Conservation (phyloP, 2,329 filamentous ascomycete species). For the Talaromyces verruculosus region DNA sequence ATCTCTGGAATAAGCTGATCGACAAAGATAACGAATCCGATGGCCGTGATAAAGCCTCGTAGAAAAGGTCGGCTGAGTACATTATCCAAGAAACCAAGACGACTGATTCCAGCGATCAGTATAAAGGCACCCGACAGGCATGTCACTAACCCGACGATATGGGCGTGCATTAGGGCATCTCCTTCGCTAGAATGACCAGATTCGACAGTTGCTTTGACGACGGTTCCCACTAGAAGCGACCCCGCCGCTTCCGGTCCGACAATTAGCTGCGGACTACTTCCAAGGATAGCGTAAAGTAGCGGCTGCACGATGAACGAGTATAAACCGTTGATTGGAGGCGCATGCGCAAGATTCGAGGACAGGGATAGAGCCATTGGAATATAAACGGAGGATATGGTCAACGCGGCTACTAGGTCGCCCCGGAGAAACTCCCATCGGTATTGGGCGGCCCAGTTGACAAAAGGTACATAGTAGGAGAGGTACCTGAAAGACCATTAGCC, state of each 20-base stretch:
- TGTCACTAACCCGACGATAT: conserved; percentile 83
- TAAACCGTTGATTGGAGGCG: conserved; percentile 88
- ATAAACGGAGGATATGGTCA: conserved; percentile 99
- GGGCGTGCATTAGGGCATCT: conserved; percentile 70
- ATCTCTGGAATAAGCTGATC: conserved; percentile 92
- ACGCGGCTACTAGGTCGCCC: conserved; percentile 81
- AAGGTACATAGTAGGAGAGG: conserved; percentile 87
- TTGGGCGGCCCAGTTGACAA: conserved; percentile 84
- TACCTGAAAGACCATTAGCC: conserved; percentile 59
- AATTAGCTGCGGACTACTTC: conserved; percentile 88
- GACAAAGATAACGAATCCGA: conserved; percentile 93
- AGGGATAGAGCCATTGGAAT: conserved; percentile 95
- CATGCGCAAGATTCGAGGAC: conserved; percentile 86
- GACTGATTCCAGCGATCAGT: conserved; percentile 77
- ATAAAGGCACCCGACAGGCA: conserved; percentile 86
- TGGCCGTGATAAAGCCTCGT: conserved; percentile 93
- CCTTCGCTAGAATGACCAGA: conserved; percentile 64
- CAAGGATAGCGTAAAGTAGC: conserved; percentile 83
- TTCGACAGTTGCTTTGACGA: conserved; percentile 75
- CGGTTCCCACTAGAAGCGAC: conserved; percentile 82
- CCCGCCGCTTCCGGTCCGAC: conserved; percentile 94
- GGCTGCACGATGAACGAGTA: conserved; percentile 95
- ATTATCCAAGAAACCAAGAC: conserved; percentile 90
- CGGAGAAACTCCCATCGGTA: conserved; percentile 79
- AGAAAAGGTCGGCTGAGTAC: conserved; percentile 90